Conservation (phyloP, 805 yeast species). For the Candida nitratophila region DNA sequence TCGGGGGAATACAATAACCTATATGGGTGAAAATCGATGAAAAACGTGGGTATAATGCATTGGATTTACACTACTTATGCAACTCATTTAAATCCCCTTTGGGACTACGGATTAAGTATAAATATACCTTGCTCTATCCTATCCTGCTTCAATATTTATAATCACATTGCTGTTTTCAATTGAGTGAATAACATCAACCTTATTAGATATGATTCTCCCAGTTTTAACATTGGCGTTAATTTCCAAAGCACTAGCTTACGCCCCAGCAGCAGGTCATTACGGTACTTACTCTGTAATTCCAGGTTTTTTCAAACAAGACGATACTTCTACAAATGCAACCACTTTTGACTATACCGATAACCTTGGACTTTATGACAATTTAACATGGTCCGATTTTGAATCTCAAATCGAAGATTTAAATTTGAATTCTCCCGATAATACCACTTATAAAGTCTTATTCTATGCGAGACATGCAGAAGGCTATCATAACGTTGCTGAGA, state of each 20-base stretch:
- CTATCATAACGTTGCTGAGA: conserved; percentile 40
- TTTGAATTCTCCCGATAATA: conserved; percentile 17
- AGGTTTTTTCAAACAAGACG: conserved; percentile 38
- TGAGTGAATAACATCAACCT: too few relatives aligned
- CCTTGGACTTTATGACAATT: conserved; percentile 30
- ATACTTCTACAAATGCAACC: conserved; percentile 31
- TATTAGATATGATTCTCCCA: too few relatives aligned
- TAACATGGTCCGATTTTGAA: conserved; percentile 28
- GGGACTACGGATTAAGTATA: too few relatives aligned
- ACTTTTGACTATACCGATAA: conserved; percentile 35
- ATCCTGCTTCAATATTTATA: too few relatives aligned
- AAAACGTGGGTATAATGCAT: too few relatives aligned
- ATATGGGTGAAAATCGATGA: too few relatives aligned
- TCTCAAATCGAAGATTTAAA: conserved; percentile 31
- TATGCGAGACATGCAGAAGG: conserved; percentile 52
- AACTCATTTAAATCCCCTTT: too few relatives aligned
- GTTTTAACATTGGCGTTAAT: background rate
- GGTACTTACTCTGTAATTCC: conserved; percentile 23
- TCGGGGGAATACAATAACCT: too few relatives aligned
- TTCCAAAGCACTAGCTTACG: background rate
- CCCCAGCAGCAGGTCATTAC: conserved; percentile 1
- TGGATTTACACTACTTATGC: too few relatives aligned
- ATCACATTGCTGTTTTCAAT: background rate
- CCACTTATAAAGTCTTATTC: conserved; percentile 37
- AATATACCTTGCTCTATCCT: too few relatives aligned